phyloP scores from a whole-genome alignment of 129 eudicot species.

The Erigeron canadensis region DNA sequence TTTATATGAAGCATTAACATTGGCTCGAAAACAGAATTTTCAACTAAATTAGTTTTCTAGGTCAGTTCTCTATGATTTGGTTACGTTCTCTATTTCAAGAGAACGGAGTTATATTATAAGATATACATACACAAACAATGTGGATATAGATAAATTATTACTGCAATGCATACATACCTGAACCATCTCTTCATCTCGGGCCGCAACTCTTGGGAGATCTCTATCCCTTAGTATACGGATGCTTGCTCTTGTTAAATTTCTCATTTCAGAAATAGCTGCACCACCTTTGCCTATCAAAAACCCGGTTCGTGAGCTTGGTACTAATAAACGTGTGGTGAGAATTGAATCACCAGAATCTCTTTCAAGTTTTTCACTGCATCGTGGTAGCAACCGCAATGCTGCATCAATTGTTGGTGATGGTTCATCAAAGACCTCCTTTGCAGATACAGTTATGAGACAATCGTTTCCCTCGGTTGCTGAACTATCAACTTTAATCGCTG shows the following conservation, averaged over 20 bases:
- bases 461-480: slow-evolving; percentile 75
- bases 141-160: background rate
- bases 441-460: slow-evolving; percentile 77
- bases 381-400: slow-evolving; percentile 70
- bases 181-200: slow-evolving; percentile 86
- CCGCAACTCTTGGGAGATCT: slow-evolving; percentile 80
- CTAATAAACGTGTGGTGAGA: slow-evolving; percentile 73
- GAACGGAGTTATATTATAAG: background rate
- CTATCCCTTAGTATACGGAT: slow-evolving; percentile 77
- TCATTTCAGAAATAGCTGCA: slow-evolving; percentile 68
- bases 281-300: slow-evolving; percentile 94
- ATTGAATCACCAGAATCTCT: slow-evolving; percentile 57
- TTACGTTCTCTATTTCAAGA: background rate
- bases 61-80: background rate
- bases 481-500: slow-evolving; percentile 76
- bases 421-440: slow-evolving; percentile 71
- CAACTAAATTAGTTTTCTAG: background rate
- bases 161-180: slow-evolving; percentile 48
- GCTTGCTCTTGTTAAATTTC: slow-evolving; percentile 73
- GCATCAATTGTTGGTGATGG: slow-evolving; percentile 78
- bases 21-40: background rate
- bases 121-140: background rate
- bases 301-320: slow-evolving; percentile 66
- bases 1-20: background rate
- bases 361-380: slow-evolving; percentile 78